A percentile compares a stretch with the other conserved stretches of the same genome.
Conservation (phyloP, 805 yeast species). For the Yamadazyma endophytica region DNA sequence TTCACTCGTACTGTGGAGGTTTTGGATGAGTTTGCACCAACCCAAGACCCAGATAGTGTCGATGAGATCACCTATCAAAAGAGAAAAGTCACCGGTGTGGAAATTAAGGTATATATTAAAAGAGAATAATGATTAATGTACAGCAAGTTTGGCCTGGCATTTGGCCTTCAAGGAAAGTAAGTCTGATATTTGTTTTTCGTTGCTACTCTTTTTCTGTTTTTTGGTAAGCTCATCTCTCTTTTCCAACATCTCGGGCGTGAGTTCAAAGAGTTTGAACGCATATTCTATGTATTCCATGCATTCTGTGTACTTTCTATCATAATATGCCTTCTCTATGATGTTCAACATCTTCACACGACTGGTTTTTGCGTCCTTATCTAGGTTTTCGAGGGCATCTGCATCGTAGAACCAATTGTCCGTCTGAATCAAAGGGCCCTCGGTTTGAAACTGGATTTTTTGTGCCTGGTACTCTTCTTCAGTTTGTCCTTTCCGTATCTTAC, state of each 20-base stretch:
- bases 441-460: slow-evolving; percentile 49
- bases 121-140: slow-evolving; percentile 9
- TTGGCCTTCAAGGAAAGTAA: slow-evolving; percentile 39
- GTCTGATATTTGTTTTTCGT: slow-evolving; percentile 50
- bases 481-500: slow-evolving; percentile 56
- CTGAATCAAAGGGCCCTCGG: slow-evolving; percentile 56
- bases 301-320: slow-evolving; percentile 42
- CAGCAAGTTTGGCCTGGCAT: slow-evolving; percentile 31
- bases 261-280: slow-evolving; percentile 31
- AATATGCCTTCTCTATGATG: slow-evolving; percentile 64
- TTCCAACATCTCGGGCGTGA: slow-evolving; percentile 16
- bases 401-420: slow-evolving; percentile 41
- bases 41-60: slow-evolving; percentile 23
- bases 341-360: slow-evolving; percentile 54
- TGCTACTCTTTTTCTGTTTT: slow-evolving; percentile 22
- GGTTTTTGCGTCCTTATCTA: slow-evolving; percentile 39
- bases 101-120: slow-evolving; percentile 38
- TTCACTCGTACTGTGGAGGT: slow-evolving; percentile 64
- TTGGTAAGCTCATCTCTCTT: slow-evolving; percentile 7
- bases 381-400: slow-evolving; percentile 17
- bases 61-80: slow-evolving; percentile 33
- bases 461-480: slow-evolving; percentile 54
- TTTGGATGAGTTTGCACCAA: slow-evolving; percentile 56
- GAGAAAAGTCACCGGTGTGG: slow-evolving; percentile 47
- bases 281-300: slow-evolving; percentile 45